Percentiles rank a stretch among this genome's conserved stretches.
These are phyloP conservation scores for Trypanosoma melophagium DNA, from an alignment of 208 protist genomes.

Conservation along the genomic window DNA sequence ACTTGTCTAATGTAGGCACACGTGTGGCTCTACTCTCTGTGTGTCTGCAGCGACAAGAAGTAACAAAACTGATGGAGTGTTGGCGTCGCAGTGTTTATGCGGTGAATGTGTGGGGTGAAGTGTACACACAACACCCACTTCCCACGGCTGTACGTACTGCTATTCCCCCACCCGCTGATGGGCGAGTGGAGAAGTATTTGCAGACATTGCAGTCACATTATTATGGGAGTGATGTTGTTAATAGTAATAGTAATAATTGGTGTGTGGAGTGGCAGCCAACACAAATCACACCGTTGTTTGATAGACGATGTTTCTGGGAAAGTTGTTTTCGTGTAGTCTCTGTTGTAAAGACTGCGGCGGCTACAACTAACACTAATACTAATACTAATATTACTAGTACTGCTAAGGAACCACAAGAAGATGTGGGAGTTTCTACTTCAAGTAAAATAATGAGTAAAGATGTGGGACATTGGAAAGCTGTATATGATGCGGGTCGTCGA, in stretches of 20 bases:
- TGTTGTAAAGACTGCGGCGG: conserved; percentile 9
- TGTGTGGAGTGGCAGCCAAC: neutral
- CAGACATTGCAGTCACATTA: conserved; percentile 16
- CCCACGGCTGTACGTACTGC: conserved; percentile 24
- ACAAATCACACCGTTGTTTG: conserved; percentile 13
- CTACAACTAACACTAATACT: neutral
- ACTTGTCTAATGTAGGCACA: neutral
- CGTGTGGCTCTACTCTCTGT: conserved; percentile 16
- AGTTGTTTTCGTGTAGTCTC: conserved; percentile 24
- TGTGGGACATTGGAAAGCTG: conserved; percentile 19
- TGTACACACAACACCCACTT: conserved; percentile 47
- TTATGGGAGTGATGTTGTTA: too few species aligned
- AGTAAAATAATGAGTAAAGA: neutral
- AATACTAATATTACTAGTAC: neutral
- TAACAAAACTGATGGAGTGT: conserved; percentile 44
- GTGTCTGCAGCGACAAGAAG: conserved; percentile 45
- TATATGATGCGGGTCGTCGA: conserved; percentile 20
- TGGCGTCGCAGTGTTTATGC: conserved; percentile 52
- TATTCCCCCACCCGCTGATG: conserved; percentile 12
- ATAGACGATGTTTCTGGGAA: conserved; percentile 5
- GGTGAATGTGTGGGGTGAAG: conserved; percentile 25
- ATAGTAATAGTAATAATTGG: neutral
- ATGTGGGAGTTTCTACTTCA: neutral
- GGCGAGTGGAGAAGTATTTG: conserved; percentile 31
- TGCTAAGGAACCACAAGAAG: neutral